Evolutionary conservation across 306 rosid genomes (phyloP).

Genomic region (Pyrus bretschneideri): DNA sequence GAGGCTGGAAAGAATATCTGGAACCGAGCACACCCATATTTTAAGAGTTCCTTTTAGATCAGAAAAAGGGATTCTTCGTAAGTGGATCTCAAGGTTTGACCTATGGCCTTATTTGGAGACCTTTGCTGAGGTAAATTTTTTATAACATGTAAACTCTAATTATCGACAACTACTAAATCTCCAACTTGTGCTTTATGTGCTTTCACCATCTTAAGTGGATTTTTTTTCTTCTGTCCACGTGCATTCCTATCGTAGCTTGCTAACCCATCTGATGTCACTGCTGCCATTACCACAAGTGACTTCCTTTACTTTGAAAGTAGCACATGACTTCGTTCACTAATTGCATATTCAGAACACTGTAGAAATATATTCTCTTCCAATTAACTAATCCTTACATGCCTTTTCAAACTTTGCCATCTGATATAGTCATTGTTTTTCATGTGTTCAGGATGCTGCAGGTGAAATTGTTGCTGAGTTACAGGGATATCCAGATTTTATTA

Average conservation of each 20-base stretch:
- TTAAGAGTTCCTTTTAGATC: constrained; percentile 75
- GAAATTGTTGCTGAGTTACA: constrained; percentile 79
- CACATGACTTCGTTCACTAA: neutral
- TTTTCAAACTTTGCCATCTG: constrained; percentile 1
- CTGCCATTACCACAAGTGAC: neutral
- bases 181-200: neutral
- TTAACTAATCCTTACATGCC: neutral
- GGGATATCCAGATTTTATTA: constrained; percentile 77
- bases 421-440: constrained; percentile 13
- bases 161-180: neutral
- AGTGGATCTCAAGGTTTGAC: constrained; percentile 73
- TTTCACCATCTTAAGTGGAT: neutral
- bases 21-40: constrained; percentile 74
- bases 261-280: neutral
- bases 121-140: constrained; percentile 67
- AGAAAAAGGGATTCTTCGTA: constrained; percentile 42
- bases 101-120: constrained; percentile 91
- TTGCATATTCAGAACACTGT: neutral
- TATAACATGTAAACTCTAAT: neutral
- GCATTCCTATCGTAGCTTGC: neutral
- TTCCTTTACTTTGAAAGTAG: constrained; percentile 1
- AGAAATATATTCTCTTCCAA: neutral
- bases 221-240: neutral
- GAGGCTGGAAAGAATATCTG: constrained; percentile 79
- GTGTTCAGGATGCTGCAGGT: constrained; percentile 67